These are phyloP conservation scores for Pinus tabuliformis DNA, from an alignment of 75 land plant species.

Conservation along the genomic window DNA sequence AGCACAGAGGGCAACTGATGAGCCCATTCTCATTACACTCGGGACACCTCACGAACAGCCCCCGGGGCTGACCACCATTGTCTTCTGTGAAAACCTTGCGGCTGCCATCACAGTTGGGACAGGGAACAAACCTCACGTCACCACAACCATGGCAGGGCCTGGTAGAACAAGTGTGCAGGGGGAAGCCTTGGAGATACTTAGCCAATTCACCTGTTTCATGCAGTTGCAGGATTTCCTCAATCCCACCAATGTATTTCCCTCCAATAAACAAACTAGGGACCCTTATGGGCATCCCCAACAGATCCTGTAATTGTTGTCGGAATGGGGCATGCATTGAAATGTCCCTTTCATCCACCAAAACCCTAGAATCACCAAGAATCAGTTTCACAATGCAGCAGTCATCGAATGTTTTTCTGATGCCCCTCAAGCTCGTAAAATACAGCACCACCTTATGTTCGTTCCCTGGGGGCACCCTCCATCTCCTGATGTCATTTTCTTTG, in stretches of 20 bases:
- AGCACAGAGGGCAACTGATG: constrained; percentile 23
- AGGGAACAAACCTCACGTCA: constrained; percentile 34
- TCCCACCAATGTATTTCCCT: constrained; percentile 43
- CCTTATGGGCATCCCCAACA: constrained; percentile 1
- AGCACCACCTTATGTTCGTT: constrained; percentile 19
- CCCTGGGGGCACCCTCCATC: constrained; percentile 6
- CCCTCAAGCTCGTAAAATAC: constrained; percentile 38
- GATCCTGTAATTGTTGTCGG: constrained; percentile 17
- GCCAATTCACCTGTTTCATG: constrained; percentile 23
- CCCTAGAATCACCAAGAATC: constrained; percentile 18
- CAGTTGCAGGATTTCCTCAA: constrained; percentile 26
- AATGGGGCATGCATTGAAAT: constrained; percentile 37
- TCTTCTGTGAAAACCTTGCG: constrained; percentile 29
- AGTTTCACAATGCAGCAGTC: constrained; percentile 25
- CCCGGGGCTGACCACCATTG: not conserved
- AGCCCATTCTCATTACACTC: constrained; percentile 43
- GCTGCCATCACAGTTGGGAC: constrained; percentile 31
- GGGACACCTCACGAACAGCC: constrained; percentile 9
- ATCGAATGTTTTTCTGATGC: constrained; percentile 36
- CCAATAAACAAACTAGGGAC: constrained; percentile 31
- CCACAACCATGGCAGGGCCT: constrained; percentile 37
- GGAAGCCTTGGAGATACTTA: constrained; percentile 21
- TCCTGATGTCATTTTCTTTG: constrained; percentile 3
- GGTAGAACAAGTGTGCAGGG: not conserved
- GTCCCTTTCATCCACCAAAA: constrained; percentile 37